Conservation (phyloP, 2,329 filamentous ascomycete genomes). For the Pyrenophora graminea region DNA sequence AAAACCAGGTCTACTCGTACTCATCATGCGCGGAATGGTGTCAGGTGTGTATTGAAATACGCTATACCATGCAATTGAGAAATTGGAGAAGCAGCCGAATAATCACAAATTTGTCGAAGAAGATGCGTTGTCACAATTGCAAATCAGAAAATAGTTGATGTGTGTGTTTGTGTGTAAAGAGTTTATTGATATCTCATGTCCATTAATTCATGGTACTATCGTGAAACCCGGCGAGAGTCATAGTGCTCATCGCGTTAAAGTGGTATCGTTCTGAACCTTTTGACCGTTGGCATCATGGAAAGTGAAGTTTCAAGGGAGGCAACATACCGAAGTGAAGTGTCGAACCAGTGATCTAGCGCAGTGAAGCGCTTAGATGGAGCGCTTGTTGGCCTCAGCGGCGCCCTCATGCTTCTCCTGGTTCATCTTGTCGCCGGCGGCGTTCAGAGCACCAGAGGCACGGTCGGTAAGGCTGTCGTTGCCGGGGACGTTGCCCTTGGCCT, state of each 20-base stretch:
- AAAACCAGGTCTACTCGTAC: no score
- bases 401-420: constrained; percentile 58
- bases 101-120: not conserved
- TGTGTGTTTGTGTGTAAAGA: constrained; percentile 15
- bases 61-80: no score
- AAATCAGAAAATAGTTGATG: not conserved
- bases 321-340: constrained; percentile 25
- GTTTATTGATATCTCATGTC: constrained; percentile 37
- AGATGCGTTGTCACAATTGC: not conserved
- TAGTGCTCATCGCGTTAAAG: constrained; percentile 24
- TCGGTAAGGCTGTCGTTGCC: constrained; percentile 45
- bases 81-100: no score
- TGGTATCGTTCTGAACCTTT: constrained; percentile 22
- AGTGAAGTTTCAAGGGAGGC: not conserved
- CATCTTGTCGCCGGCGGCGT: constrained; percentile 58
- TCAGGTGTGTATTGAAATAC: no score
- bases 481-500: constrained; percentile 62
- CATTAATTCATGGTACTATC: constrained; percentile 26
- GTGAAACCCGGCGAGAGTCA: constrained; percentile 24
- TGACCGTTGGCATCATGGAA: not conserved
- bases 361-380: constrained; percentile 31
- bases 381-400: constrained; percentile 56
- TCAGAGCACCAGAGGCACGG: constrained; percentile 59
- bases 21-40: no score
- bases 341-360: constrained; percentile 17